These are phyloP conservation scores for Lactarius akahatsu DNA, from an alignment of 768 basidiomycete species.

Conservation along the genomic window DNA sequence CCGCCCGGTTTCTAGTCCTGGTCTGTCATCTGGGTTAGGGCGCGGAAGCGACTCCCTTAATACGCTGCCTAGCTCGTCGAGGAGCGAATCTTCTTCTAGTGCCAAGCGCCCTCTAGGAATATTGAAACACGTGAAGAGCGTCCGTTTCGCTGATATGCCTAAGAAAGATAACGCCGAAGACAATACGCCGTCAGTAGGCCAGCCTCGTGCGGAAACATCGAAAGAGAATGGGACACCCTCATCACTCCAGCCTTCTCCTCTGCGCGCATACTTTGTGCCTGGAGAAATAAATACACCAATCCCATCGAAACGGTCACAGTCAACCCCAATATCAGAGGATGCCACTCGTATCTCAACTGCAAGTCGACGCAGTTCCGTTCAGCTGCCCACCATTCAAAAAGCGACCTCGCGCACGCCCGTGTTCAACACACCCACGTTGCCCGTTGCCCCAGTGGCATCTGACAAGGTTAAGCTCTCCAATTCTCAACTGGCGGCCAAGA, in stretches of 20 bases:
- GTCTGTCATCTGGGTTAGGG: not conserved
- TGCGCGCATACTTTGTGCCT: slow-evolving; percentile 19
- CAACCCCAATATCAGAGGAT: not conserved
- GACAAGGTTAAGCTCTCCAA: slow-evolving; percentile 9
- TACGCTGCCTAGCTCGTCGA: not conserved
- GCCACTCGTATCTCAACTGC: not conserved
- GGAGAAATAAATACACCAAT: not conserved
- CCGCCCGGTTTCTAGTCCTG: slow-evolving; percentile 1
- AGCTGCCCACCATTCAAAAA: not conserved
- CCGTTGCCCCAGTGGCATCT: slow-evolving; percentile 1
- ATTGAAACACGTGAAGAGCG: slow-evolving; percentile 29
- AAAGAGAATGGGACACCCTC: slow-evolving; percentile 6
- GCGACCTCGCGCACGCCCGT: not conserved
- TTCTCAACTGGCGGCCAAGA: slow-evolving; percentile 19
- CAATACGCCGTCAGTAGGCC: not conserved
- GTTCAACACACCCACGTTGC: not conserved
- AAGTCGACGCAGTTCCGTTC: slow-evolving; percentile 3
- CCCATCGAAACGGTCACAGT: not conserved
- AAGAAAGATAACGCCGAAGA: slow-evolving; percentile 1
- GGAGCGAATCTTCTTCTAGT: not conserved
- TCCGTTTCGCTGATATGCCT: slow-evolving; percentile 28
- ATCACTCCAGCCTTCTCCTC: slow-evolving; percentile 24
- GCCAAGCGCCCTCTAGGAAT: slow-evolving; percentile 24
- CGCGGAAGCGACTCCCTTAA: not conserved
- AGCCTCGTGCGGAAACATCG: slow-evolving; percentile 3